phyloP scores from a whole-genome alignment of 2,329 filamentous ascomycete species.

The Xylaria arbuscula region DNA sequence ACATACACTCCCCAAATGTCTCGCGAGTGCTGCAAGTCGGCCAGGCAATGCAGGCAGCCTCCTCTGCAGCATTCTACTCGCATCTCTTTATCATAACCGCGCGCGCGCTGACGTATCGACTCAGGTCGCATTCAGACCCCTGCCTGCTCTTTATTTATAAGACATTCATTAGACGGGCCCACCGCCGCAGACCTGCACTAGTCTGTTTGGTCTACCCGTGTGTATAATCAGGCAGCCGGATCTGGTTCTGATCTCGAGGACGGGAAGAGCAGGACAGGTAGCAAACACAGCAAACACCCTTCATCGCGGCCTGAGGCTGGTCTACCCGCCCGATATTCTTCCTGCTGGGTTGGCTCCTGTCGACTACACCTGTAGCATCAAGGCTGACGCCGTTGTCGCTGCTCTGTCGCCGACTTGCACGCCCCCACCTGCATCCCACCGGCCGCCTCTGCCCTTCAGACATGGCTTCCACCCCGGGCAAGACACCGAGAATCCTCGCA shows the following conservation, averaged over 20 bases:
- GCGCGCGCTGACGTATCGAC: slow-evolving; percentile 8
- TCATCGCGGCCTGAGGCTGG: background rate
- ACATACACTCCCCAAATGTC: background rate
- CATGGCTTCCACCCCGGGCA: slow-evolving; percentile 45
- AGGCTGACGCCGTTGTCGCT: slow-evolving; percentile 22
- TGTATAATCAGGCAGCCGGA: slow-evolving; percentile 17
- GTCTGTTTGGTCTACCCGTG: background rate
- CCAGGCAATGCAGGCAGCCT: background rate
- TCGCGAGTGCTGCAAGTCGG: background rate
- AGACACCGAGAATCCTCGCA: slow-evolving; percentile 47
- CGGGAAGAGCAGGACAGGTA: too few species aligned
- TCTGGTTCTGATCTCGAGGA: background rate
- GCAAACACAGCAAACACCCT: background rate
- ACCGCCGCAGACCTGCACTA: background rate
- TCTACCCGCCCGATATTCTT: background rate
- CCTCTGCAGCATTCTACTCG: background rate
- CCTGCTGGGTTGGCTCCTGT: background rate
- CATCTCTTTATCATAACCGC: background rate
- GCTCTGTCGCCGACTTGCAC: slow-evolving; percentile 17
- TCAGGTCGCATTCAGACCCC: background rate
- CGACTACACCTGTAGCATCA: background rate
- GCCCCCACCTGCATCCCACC: slow-evolving; percentile 7
- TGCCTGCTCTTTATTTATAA: background rate
- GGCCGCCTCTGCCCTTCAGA: slow-evolving; percentile 33
- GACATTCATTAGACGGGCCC: background rate